These are phyloP conservation scores for Senecio squalidus DNA, from an alignment of 140 eudicot genomes.

Conservation along the genomic window DNA sequence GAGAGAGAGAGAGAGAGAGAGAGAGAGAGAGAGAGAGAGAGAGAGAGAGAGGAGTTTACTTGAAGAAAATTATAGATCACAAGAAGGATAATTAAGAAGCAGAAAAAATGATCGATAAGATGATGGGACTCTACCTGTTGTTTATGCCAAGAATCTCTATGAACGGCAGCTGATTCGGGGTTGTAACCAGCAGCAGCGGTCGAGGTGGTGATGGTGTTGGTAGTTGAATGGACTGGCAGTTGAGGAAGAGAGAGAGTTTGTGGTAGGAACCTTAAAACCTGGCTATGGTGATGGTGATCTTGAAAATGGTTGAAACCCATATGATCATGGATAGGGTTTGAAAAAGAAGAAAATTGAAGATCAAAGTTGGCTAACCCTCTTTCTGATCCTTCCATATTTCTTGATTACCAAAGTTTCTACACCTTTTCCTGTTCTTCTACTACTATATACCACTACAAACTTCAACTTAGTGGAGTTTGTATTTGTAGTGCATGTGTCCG, in stretches of 20 bases:
- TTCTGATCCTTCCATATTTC: constrained; percentile 45
- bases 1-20: too few species aligned
- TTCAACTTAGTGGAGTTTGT: constrained; percentile 29
- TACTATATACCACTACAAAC: constrained; percentile 25
- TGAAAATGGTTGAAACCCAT: constrained; percentile 52
- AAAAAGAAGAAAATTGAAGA: constrained; percentile 45
- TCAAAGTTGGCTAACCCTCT: constrained; percentile 39
- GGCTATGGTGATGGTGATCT: constrained; percentile 35
- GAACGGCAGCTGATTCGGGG: constrained; percentile 18
- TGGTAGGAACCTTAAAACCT: constrained; percentile 44
- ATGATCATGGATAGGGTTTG: constrained; percentile 45
- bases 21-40: too few species aligned
- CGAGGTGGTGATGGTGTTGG: constrained; percentile 30
- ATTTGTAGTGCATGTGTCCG: constrained; percentile 48
- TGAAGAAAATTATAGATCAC: not conserved
- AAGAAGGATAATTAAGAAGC: not conserved
- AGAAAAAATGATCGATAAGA: not conserved
- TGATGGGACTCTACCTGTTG: constrained; percentile 28
- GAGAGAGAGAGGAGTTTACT: too few species aligned
- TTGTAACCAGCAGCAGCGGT: constrained; percentile 7
- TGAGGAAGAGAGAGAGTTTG: constrained; percentile 42
- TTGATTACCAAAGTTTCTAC: constrained; percentile 20
- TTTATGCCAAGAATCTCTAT: constrained; percentile 50
- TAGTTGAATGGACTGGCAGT: constrained; percentile 24
- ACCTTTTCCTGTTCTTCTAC: constrained; percentile 25